These are phyloP conservation scores for Claviceps quebecensis DNA, from an alignment of 2,329 filamentous ascomycete species.

Conservation along the genomic window DNA sequence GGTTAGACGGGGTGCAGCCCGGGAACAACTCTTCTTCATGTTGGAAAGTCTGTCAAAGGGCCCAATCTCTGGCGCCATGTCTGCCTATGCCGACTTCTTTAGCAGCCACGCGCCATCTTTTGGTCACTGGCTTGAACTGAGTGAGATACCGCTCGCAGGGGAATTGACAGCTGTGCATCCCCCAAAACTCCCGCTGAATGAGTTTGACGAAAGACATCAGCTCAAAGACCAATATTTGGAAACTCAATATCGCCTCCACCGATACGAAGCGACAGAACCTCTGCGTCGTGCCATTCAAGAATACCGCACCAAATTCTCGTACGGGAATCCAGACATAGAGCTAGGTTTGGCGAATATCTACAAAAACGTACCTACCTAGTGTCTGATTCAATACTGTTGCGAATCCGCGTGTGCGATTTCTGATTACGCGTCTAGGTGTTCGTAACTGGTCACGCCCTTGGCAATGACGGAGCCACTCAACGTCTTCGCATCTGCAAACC, in stretches of 20 bases:
- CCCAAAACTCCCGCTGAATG: conserved; percentile 7
- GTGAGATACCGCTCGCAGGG: conserved; percentile 12
- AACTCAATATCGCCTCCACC: conserved; percentile 59
- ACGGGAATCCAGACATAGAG: conserved; percentile 18
- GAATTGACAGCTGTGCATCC: conserved; percentile 12
- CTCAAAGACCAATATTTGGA: conserved; percentile 44
- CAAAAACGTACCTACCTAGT: conserved; percentile 40
- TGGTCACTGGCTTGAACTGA: not conserved
- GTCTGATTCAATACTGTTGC: not conserved
- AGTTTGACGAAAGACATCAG: not conserved
- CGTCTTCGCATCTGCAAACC: conserved; percentile 39
- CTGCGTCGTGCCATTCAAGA: conserved; percentile 52
- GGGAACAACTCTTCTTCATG: not conserved
- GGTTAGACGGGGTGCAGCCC: not conserved
- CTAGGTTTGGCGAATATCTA: conserved; percentile 51
- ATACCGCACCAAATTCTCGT: conserved; percentile 23
- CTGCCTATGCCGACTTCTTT: conserved; percentile 3
- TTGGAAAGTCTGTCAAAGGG: not conserved
- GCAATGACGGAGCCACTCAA: conserved; percentile 40
- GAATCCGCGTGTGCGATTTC: too few relatives aligned
- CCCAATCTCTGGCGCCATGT: not conserved
- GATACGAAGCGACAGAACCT: conserved; percentile 59
- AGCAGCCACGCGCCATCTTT: not conserved
- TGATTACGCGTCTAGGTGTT: conserved; percentile 37
- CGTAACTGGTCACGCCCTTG: conserved; percentile 50